Evolutionary conservation across 345 rosid species (phyloP), one percentile per base, ranked within the genome.

Genomic region (Dipteronia sinensis): DNA sequence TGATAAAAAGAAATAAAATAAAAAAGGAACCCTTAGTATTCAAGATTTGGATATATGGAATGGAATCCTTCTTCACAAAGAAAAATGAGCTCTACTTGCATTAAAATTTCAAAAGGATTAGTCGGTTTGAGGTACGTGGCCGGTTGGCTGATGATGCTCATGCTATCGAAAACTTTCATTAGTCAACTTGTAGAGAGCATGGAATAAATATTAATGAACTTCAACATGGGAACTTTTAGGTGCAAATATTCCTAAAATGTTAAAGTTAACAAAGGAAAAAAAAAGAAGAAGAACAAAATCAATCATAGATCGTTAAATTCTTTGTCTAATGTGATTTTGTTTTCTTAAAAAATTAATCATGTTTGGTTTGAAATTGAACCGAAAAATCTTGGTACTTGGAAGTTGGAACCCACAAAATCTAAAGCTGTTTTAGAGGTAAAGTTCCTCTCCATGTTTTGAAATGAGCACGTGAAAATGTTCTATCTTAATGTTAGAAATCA

Each of bases 391-490:
- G 29, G n/a, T 6, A 27, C 63, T 20, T 19, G 70, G 72, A 74
- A 40, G 6, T 34, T 34, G 38, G 38, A 34, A 34, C 38, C 47
- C 20, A 22, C 71, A 51, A 49, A 51, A 19, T 65, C 46, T 64
- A 6, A 25, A 46, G 63, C 65, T 49, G 27, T 49, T 47, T 10
- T 63, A 9, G 38, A 38, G 8, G 78, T 4, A 4, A 66, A 51
- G 25, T 61, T 73, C 38, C 16, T 22, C 16, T 44, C 20, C 38
- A 74, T 44, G 34, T 73, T 42, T 42, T 23, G 19, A 9, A 73
- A 42, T 11, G n/a, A 29, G 63, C 77, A 75, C 77, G 77, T 75
- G 77, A 75, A 61, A 73, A 2, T 34, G 7, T 55, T 4, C 11
- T 17, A 2, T 40, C 74, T 23, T 10, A n/a, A 58, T 73, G 56